phyloP scores from a whole-genome alignment of 345 rosid species.

The Salix koriyanagi region DNA sequence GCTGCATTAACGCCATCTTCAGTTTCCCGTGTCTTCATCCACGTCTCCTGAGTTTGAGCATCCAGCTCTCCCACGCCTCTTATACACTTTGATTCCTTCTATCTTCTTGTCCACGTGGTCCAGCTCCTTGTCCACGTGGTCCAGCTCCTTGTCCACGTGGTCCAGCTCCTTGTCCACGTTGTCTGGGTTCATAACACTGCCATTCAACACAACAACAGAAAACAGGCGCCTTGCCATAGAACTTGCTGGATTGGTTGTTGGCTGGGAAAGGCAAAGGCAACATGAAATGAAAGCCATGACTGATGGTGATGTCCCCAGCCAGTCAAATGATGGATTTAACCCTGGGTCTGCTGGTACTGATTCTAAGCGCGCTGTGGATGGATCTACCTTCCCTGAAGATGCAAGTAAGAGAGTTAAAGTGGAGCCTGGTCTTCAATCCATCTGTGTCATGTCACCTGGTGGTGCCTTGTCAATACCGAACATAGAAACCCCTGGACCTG shows the following conservation, averaged over 20 bases:
- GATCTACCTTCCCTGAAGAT: slow-evolving; percentile 76
- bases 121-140: too few relatives aligned
- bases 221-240: slow-evolving; percentile 98
- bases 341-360: slow-evolving; percentile 51
- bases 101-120: too few relatives aligned
- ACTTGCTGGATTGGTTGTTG: slow-evolving; percentile 98
- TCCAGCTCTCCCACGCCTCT: too few relatives aligned
- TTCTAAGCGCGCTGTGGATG: slow-evolving; percentile 71
- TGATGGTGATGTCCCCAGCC: slow-evolving; percentile 65
- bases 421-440: slow-evolving; percentile 93
- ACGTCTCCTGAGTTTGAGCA: too few relatives aligned
- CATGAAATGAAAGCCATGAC: slow-evolving; percentile 66
- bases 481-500: slow-evolving; percentile 89
- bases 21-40: too few relatives aligned
- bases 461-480: slow-evolving; percentile 80
- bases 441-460: slow-evolving; percentile 94
- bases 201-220: slow-evolving; percentile 85
- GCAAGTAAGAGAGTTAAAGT: slow-evolving; percentile 79
- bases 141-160: too few relatives aligned
- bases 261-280: slow-evolving; percentile 98
- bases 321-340: slow-evolving; percentile 53
- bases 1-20: too few relatives aligned
- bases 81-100: too few relatives aligned
- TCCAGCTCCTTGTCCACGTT: too few relatives aligned
- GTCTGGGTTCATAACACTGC: too few relatives aligned